phyloP scores from a whole-genome alignment of 2,329 filamentous ascomycete genomes.

The Trichoderma cornu-damae region DNA sequence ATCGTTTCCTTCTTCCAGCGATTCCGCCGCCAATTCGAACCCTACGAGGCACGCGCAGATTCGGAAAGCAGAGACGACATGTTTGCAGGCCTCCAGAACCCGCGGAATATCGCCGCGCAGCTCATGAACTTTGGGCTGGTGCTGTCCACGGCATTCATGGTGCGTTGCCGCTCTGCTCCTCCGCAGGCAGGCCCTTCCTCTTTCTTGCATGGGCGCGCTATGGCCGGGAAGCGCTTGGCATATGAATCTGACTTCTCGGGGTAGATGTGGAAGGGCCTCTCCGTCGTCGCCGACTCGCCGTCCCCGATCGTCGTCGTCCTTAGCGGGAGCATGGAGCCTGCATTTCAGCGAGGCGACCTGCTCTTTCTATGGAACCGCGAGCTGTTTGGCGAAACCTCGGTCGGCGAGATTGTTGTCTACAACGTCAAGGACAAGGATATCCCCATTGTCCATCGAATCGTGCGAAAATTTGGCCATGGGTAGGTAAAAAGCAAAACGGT shows the following conservation, averaged over 20 bases:
- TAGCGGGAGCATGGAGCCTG: constrained; percentile 78
- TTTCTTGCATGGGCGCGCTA: neutral
- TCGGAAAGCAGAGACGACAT: constrained; percentile 39
- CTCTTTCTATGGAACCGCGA: constrained; percentile 74
- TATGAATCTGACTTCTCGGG: neutral
- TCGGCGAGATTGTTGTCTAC: constrained; percentile 58
- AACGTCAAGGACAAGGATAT: constrained; percentile 93
- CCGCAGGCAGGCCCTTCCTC: no score
- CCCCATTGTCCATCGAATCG: constrained; percentile 90
- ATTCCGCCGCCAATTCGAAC: neutral
- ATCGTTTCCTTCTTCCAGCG: no score
- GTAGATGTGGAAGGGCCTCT: constrained; percentile 82
- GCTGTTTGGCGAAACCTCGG: constrained; percentile 48
- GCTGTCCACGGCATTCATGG: constrained; percentile 88
- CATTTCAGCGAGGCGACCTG: constrained; percentile 72
- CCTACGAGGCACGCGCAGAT: neutral
- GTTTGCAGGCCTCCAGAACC: constrained; percentile 65
- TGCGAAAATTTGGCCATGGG: constrained; percentile 65
- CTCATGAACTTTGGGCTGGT: constrained; percentile 88
- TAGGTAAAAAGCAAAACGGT: constrained; percentile 35
- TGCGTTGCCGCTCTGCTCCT: constrained; percentile 21
- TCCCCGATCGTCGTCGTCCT: constrained; percentile 80
- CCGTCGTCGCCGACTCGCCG: constrained; percentile 67
- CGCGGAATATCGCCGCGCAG: constrained; percentile 75
- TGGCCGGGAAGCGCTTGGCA: neutral